phyloP scores from a whole-genome alignment of 2,329 filamentous ascomycete species.

The Verruconis gallopava region DNA sequence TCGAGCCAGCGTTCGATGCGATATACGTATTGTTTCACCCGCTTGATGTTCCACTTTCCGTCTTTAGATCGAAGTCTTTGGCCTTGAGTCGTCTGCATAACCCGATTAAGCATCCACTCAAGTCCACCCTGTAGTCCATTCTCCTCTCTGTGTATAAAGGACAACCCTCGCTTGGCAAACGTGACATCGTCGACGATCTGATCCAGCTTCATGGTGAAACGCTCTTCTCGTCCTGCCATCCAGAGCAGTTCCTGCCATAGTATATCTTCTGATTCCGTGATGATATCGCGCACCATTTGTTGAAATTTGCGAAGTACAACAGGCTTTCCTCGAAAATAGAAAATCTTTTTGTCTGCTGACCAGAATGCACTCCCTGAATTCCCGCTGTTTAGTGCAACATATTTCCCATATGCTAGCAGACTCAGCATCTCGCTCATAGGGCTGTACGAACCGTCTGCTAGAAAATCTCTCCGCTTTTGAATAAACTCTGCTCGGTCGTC shows the following conservation, averaged over 20 bases:
- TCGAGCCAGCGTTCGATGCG: neutral
- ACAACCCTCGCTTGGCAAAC: constrained; percentile 13
- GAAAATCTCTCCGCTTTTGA: constrained; percentile 11
- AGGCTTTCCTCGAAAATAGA: constrained; percentile 12
- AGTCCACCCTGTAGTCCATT: constrained; percentile 13
- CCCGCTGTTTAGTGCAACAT: constrained; percentile 12
- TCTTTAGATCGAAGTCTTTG: constrained; percentile 10
- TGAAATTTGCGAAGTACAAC: constrained; percentile 14
- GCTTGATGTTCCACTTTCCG: constrained; percentile 6
- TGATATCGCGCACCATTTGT: constrained; percentile 12
- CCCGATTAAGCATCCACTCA: constrained; percentile 12
- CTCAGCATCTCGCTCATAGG: constrained; percentile 15
- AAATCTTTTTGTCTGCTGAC: constrained; percentile 13
- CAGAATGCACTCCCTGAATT: constrained; percentile 13
- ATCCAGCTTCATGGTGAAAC: constrained; percentile 13
- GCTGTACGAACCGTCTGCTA: constrained; percentile 15
- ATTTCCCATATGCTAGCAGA: constrained; percentile 15
- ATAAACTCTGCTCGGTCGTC: constrained; percentile 13
- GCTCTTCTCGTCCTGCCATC: constrained; percentile 9
- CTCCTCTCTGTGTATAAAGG: constrained; percentile 13
- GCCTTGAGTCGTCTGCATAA: constrained; percentile 9
- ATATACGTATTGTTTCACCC: constrained; percentile 3
- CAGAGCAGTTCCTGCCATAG: constrained; percentile 14
- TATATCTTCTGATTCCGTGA: constrained; percentile 12
- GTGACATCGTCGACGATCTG: constrained; percentile 14